These are phyloP conservation scores for Quercus variabilis DNA, from an alignment of 306 rosid species.

Conservation along the genomic window DNA sequence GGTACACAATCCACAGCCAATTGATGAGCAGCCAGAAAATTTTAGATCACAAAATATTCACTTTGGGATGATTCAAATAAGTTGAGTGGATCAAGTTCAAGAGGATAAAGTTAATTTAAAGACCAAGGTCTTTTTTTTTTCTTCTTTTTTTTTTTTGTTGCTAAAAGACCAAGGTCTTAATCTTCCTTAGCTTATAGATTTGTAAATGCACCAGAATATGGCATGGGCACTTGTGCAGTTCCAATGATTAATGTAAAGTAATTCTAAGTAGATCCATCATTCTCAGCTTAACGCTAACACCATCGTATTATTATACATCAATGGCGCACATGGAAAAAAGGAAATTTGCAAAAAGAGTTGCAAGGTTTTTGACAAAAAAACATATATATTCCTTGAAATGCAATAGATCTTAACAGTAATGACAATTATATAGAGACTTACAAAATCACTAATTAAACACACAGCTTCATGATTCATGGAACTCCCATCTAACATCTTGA, in stretches of 20 bases:
- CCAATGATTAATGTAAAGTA: no score
- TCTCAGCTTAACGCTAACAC: no score
- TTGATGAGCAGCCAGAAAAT: not conserved
- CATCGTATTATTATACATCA: not conserved
- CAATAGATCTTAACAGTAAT: not conserved
- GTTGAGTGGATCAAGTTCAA: no score
- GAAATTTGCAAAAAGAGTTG: not conserved
- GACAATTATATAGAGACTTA: not conserved
- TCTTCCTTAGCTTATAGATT: no score
- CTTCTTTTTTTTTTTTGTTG: no score
- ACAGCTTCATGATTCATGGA: not conserved
- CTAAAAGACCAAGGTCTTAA: no score
- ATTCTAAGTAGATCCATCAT: no score
- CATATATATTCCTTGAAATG: not conserved
- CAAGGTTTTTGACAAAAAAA: not conserved
- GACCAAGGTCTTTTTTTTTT: no score
- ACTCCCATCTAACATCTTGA: conserved; percentile 39
- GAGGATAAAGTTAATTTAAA: no score
- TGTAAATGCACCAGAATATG: no score
- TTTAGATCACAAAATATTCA: not conserved
- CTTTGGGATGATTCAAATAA: not conserved
- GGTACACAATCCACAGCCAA: not conserved
- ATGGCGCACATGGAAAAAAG: not conserved
- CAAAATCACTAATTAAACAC: not conserved
- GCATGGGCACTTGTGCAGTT: no score